phyloP scores from a whole-genome alignment of 1,284 basidiomycete species.

The Hemileccinum hortonii region DNA sequence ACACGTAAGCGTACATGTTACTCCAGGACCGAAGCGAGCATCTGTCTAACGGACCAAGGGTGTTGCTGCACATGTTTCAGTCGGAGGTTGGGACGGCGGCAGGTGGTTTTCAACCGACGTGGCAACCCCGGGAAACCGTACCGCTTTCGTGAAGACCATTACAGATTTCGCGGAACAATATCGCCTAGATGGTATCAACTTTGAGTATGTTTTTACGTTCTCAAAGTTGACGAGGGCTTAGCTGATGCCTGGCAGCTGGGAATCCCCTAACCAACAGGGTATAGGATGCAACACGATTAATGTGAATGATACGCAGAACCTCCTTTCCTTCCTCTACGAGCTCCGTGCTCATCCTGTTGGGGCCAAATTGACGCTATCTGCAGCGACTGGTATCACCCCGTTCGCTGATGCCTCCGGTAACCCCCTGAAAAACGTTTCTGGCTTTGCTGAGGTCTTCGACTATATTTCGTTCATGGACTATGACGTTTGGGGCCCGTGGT shows the following conservation, averaged over 20 bases:
- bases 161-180: constrained; percentile 57
- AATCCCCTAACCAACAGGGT: constrained; percentile 51
- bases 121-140: constrained; percentile 54
- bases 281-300: constrained; percentile 46
- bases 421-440: constrained; percentile 55
- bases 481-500: constrained; percentile 65
- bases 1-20: constrained; percentile 34
- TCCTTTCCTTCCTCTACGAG: constrained; percentile 48
- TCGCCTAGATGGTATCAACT: constrained; percentile 27
- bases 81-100: constrained; percentile 83
- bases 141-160: constrained; percentile 69
- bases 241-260: constrained; percentile 36
- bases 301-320: constrained; percentile 42
- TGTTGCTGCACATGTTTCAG: constrained; percentile 68
- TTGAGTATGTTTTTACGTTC: constrained; percentile 20
- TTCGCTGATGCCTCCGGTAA: constrained; percentile 52
- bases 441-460: constrained; percentile 46
- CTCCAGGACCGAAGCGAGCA: background rate
- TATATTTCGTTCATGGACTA: constrained; percentile 76
- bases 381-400: constrained; percentile 54
- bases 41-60: constrained; percentile 33
- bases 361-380: constrained; percentile 52
- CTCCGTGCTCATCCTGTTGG: constrained; percentile 44
- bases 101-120: constrained; percentile 71
- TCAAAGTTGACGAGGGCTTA: constrained; percentile 3